Evolutionary conservation across 495 filamentous ascomycete genomes (phyloP).

Genomic region (Aspergillus nidulans): DNA sequence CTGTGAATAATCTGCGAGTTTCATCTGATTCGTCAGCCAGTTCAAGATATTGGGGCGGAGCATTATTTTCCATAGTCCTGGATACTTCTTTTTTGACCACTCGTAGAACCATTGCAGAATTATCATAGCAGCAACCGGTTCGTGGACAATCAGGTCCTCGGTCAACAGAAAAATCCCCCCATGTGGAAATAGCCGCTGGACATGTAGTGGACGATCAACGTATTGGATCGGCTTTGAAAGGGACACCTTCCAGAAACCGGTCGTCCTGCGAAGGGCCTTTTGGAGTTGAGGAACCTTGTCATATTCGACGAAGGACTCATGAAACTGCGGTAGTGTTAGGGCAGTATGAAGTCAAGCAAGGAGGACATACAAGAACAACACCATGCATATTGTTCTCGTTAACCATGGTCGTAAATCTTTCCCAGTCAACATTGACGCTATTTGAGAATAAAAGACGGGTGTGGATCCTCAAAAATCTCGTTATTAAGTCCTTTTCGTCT

Average conservation of each 20-base stretch:
- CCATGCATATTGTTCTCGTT: slow-evolving; percentile 20
- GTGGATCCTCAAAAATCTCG: slow-evolving; percentile 27
- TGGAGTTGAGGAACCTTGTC: slow-evolving; percentile 27
- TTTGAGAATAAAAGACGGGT: slow-evolving; percentile 31
- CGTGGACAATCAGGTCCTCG: slow-evolving; percentile 54
- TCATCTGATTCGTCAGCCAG: slow-evolving; percentile 27
- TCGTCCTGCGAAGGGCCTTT: slow-evolving; percentile 16
- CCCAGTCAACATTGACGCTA: slow-evolving; percentile 31
- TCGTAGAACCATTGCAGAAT: slow-evolving; percentile 57
- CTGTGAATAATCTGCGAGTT: slow-evolving; percentile 7
- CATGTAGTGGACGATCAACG: slow-evolving; percentile 18
- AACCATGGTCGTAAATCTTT: slow-evolving; percentile 29
- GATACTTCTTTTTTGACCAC: slow-evolving; percentile 15
- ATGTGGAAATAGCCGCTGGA: slow-evolving; percentile 52
- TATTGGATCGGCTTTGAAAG: slow-evolving; percentile 24
- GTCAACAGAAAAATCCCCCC: slow-evolving; percentile 59
- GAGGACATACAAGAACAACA: slow-evolving; percentile 38
- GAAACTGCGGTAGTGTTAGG: slow-evolving; percentile 31
- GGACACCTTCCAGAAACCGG: slow-evolving; percentile 38
- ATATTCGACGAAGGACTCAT: slow-evolving; percentile 32
- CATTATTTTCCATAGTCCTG: slow-evolving; percentile 36
- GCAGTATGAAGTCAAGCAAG: background rate
- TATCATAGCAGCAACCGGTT: slow-evolving; percentile 44
- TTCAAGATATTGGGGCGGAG: slow-evolving; percentile 37
- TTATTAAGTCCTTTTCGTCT: slow-evolving; percentile 24